Evolutionary conservation across 495 filamentous ascomycete genomes (phyloP).

Genomic region (Neurospora sp.): DNA sequence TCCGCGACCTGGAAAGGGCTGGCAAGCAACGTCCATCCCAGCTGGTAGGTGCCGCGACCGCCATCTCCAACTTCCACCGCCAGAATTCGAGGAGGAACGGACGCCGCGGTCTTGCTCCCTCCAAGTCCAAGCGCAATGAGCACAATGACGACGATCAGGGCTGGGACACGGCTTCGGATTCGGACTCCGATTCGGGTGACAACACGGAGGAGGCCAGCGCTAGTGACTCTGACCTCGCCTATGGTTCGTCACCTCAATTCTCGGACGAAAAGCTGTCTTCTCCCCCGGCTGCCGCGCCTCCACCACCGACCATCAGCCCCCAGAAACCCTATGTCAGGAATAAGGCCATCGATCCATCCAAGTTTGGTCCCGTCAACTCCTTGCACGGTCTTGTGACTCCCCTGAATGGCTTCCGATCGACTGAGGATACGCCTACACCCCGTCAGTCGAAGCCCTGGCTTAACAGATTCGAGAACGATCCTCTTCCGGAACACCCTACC

Average conservation of each 20-base stretch:
- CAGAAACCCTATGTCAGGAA: slow-evolving; percentile 24
- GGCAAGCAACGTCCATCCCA: slow-evolving; percentile 30
- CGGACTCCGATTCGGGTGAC: slow-evolving; percentile 29
- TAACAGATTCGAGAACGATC: slow-evolving; percentile 7
- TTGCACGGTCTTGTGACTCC: slow-evolving; percentile 39
- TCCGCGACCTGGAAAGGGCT: slow-evolving; percentile 28
- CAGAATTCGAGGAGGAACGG: slow-evolving; percentile 17
- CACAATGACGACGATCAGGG: slow-evolving; percentile 28
- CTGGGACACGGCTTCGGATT: slow-evolving; percentile 36
- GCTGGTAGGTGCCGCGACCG: slow-evolving; percentile 25
- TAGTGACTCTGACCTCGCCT: slow-evolving; percentile 35
- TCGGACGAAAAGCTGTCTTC: slow-evolving; percentile 19
- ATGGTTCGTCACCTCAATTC: slow-evolving; percentile 28
- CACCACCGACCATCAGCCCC: not conserved
- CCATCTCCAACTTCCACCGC: slow-evolving; percentile 26
- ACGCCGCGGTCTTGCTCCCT: slow-evolving; percentile 26
- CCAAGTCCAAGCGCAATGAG: slow-evolving; percentile 21
- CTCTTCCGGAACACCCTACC: slow-evolving; percentile 17
- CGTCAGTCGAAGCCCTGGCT: not conserved
- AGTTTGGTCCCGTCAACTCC: slow-evolving; percentile 46
- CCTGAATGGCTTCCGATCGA: slow-evolving; percentile 37
- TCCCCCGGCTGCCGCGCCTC: not conserved
- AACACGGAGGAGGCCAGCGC: slow-evolving; percentile 6
- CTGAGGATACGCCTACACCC: slow-evolving; percentile 11
- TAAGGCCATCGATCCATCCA: slow-evolving; percentile 40